Base-by-base conservation (phyloP, 768 basidiomycete species). In the Tricholoma bakamatsutake region DNA sequence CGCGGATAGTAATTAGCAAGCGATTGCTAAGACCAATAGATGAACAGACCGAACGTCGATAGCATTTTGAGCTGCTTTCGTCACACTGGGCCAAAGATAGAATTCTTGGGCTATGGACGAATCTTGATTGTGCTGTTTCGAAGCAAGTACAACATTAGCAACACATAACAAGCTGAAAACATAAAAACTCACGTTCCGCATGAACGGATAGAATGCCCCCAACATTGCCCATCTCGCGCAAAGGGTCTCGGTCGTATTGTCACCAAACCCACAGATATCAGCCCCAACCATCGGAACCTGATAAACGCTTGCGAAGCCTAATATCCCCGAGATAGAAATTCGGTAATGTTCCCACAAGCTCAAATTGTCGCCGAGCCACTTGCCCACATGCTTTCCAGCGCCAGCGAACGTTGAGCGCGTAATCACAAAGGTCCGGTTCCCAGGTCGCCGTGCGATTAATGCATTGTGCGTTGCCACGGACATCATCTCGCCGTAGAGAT, bases 121-220 rank as follows among this genome's bases (percentile, higher is more conserved):
- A 59, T 83, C 80, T 1, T 57, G 58, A 55, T 86, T 85, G 62
- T 86, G 83, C 82, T 84, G 48, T 11, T 11, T 51, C 50, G 15
- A 57, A 35, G 40, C 12, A 31, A 12, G 21, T 51, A 3, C 15
- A 13, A 34, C 34, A 4, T 40, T 52, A 27, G 47, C 17, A 34
- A 47, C 11, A 17, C 18, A 9, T 10, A 35, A 4, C 31, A 17
- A 28, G 45, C 45, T 17, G 37, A 12, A 35, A 42, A 46, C 2
- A 46, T 10, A 15, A 5, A 27, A 0, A 67, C 81, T 67, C 55
- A 85, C 84, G 63, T 90, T 87, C 8, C 89, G 75, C 82, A 84
- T 88, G 75, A 90, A 90, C 0, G 88, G 87, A 66, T 84, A 83
- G 69, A 90, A 90, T 0, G 85, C 88, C 1, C 86, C 85, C 2